Evolutionary conservation across 1,139 yeast species (phyloP), one percentile per base, ranked within the genome.

Genomic region (Yamadazyma pseudoaaseri): DNA sequence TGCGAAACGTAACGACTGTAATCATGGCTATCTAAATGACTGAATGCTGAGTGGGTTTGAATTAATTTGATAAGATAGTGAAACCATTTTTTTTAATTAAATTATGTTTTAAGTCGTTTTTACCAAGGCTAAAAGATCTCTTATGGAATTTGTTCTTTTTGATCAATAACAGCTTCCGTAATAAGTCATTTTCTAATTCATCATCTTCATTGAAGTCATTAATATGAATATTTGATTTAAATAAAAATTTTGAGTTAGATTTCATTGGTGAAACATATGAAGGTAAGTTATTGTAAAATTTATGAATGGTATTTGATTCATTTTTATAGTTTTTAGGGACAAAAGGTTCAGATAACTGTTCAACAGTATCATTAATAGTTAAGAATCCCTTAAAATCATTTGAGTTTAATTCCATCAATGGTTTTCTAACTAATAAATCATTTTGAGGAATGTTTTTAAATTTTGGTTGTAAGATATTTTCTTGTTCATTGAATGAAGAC

Each of bases 381-480:
- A 62, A 37, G 38, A 48, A 62, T 4, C 74, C 76, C 10, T 65
- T 59, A 43, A 42, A 68, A 25, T 64, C 62, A 25, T 48, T 44
- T 13, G 62, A 58, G 42, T 53, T 53, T 42, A 70, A 58, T 32
- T 56, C 53, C 14, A 48, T 44, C 44, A 70, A 60, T 1, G 73
- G 72, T 11, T 28, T 37, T 43, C 73, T 56, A 12, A 34, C 35
- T 3, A 34, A 14, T 26, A 31, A 14, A 11, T 27, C 38, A 38
- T 25, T 25, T 42, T 36, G 49, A 42, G 30, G 22, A 12, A 43
- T 27, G 18, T 33, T 43, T 33, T 48, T 43, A 26, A 48, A 48
- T 42, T 58, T 60, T 14, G 74, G 74, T 49, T 66, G 74, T 42
- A 70, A 56, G 30, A 68, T 61, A 42, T 70, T 70, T 44, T 70